phyloP scores from a whole-genome alignment of 495 filamentous ascomycete genomes.

The Pyronema omphalodes region DNA sequence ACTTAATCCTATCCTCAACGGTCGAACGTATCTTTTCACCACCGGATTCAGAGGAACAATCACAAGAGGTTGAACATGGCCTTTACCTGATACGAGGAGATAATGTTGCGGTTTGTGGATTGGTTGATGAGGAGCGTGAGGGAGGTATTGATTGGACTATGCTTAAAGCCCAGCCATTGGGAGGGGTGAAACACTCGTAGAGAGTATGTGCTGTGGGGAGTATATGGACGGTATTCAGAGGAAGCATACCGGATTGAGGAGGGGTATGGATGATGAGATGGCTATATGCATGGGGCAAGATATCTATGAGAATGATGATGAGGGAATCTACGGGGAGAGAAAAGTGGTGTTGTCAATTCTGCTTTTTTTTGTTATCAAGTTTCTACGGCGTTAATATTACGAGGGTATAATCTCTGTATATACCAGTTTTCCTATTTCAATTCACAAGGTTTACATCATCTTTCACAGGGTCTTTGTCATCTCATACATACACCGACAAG shows the following conservation, averaged over 20 bases:
- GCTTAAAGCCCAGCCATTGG: constrained; percentile 70
- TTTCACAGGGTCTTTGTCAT: no score
- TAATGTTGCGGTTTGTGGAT: constrained; percentile 77
- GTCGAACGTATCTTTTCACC: constrained; percentile 79
- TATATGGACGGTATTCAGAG: background rate
- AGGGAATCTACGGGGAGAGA: no score
- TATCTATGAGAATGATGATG: no score
- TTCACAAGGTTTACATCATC: no score
- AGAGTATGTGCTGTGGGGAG: background rate
- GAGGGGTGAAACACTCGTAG: constrained; percentile 57
- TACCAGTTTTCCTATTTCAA: no score
- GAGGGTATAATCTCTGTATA: no score
- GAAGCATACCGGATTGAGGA: background rate
- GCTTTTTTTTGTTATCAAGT: background rate
- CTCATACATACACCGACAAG: no score
- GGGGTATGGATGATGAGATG: background rate
- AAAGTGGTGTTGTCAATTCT: background rate
- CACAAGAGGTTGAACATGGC: constrained; percentile 63
- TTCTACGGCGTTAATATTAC: background rate
- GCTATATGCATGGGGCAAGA: no score
- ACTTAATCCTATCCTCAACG: constrained; percentile 69
- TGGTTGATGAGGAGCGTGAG: constrained; percentile 79
- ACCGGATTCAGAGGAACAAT: constrained; percentile 45
- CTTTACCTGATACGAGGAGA: constrained; percentile 87
- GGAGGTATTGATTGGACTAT: constrained; percentile 74